Evolutionary conservation across 805 yeast genomes (phyloP).

Genomic region (Kodamaea leandrae): DNA sequence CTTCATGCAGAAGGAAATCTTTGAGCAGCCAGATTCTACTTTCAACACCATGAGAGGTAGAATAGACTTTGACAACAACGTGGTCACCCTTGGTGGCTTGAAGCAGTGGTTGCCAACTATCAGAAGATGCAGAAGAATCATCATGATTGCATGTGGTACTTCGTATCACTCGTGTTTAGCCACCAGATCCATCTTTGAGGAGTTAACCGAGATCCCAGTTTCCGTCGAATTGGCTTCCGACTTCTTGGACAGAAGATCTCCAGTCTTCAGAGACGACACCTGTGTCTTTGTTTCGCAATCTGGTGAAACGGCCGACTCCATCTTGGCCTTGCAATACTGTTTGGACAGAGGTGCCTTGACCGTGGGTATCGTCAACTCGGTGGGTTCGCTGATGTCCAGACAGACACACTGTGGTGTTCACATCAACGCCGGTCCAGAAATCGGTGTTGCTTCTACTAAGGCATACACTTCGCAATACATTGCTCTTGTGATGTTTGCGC

Average conservation of each 20-base stretch:
- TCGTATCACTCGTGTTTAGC: constrained; percentile 98
- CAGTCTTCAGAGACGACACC: constrained; percentile 98
- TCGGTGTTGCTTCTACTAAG: constrained; percentile 98
- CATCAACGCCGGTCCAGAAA: constrained; percentile 98
- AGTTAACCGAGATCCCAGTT: constrained; percentile 92
- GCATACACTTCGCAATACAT: constrained; percentile 98
- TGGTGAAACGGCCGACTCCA: constrained; percentile 98
- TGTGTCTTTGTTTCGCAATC: constrained; percentile 97
- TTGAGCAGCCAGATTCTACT: constrained; percentile 97
- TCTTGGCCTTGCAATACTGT: constrained; percentile 93
- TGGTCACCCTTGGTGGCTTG: constrained; percentile 86
- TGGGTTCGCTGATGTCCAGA: constrained; percentile 95
- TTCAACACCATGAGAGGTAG: constrained; percentile 99
- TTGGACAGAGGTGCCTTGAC: constrained; percentile 96
- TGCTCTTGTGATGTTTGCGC: constrained; percentile 94
- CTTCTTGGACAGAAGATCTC: constrained; percentile 89
- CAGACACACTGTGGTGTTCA: constrained; percentile 99
- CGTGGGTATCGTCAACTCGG: constrained; percentile 95
- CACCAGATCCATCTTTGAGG: constrained; percentile 94
- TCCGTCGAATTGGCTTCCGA: constrained; percentile 92
- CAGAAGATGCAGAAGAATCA: constrained; percentile 90
- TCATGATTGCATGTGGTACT: constrained; percentile 99
- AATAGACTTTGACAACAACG: constrained; percentile 79
- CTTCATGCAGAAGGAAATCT: constrained; percentile 98
- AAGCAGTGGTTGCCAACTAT: constrained; percentile 80